phyloP scores from a whole-genome alignment of 2,329 filamentous ascomycete genomes.

The Colletotrichum camelliae region DNA sequence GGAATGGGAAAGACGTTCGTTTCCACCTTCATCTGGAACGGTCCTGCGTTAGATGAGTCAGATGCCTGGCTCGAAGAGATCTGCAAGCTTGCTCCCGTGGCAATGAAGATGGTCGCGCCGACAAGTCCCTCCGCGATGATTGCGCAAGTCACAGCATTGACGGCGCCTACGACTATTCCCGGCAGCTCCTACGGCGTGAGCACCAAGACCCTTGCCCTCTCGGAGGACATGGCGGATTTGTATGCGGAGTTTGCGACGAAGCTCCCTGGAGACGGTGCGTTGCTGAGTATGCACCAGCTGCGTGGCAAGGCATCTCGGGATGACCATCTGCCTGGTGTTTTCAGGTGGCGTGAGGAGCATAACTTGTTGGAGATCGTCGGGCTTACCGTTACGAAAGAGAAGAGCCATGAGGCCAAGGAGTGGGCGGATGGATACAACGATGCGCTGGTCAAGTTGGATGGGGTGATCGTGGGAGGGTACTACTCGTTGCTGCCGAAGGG shows the following conservation, averaged over 20 bases:
- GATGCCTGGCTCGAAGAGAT: slow-evolving; percentile 32
- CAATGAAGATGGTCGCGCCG: slow-evolving; percentile 30
- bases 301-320: slow-evolving; percentile 22
- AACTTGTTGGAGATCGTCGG: slow-evolving; percentile 41
- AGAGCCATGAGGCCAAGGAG: slow-evolving; percentile 25
- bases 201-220: slow-evolving; percentile 25
- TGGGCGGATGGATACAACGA: slow-evolving; percentile 32
- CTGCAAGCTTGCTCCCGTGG: slow-evolving; percentile 28
- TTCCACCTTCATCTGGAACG: slow-evolving; percentile 35
- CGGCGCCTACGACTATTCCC: slow-evolving; percentile 26
- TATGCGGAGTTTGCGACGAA: slow-evolving; percentile 27
- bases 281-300: slow-evolving; percentile 35
- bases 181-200: slow-evolving; percentile 26
- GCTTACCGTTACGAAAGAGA: slow-evolving; percentile 24
- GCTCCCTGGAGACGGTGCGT: slow-evolving; percentile 28
- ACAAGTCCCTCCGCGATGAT: slow-evolving; percentile 27
- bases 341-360: slow-evolving; percentile 34
- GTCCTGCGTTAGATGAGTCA: slow-evolving; percentile 33
- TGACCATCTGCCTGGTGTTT: slow-evolving; percentile 29
- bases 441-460: slow-evolving; percentile 25
- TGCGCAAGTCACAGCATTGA: slow-evolving; percentile 19
- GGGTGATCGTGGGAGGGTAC: slow-evolving; percentile 34
- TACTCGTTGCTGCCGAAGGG: slow-evolving; percentile 32
- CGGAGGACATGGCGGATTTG: slow-evolving; percentile 28
- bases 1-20: slow-evolving; percentile 30